These are phyloP conservation scores for Symbiodinium natans DNA, from an alignment of 73 alveolate genomes.

Conservation along the genomic window DNA sequence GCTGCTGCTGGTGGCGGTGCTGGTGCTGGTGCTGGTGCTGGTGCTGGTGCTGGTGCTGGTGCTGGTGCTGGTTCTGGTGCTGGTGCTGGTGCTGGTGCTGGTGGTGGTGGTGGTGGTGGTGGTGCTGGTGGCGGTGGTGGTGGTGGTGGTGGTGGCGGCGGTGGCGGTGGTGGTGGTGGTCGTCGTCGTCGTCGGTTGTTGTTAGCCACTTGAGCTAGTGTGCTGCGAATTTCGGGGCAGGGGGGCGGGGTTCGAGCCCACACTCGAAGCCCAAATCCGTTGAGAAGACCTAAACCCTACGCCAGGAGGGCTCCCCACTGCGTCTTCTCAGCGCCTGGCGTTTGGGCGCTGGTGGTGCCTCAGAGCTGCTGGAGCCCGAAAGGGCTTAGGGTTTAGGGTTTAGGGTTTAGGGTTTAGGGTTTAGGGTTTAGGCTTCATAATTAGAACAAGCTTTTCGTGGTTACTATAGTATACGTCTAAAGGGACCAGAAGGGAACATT, in stretches of 20 bases:
- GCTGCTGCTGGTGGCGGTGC: background rate
- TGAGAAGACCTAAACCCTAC: too few relatives aligned
- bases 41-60: background rate
- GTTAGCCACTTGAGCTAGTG: too few relatives aligned
- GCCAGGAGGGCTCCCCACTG: constrained; percentile 89
- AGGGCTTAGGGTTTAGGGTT: too few relatives aligned
- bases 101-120: background rate
- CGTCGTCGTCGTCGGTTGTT: background rate
- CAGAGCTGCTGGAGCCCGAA: background rate
- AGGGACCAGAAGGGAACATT: too few relatives aligned
- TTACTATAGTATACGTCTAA: too few relatives aligned
- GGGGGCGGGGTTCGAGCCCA: too few relatives aligned
- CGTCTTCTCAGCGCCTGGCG: constrained; percentile 92
- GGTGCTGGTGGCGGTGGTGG: background rate
- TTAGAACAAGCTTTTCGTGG: too few relatives aligned
- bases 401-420: too few relatives aligned
- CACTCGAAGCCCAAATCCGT: too few relatives aligned
- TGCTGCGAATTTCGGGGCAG: too few relatives aligned
- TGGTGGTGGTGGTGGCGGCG: background rate
- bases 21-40: background rate
- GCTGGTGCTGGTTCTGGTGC: background rate
- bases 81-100: background rate
- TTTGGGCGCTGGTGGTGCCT: background rate
- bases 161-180: background rate
- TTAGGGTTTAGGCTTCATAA: too few relatives aligned